These are phyloP conservation scores for Leccinum sublutescens DNA, from an alignment of 768 basidiomycete species.

Conservation along the genomic window DNA sequence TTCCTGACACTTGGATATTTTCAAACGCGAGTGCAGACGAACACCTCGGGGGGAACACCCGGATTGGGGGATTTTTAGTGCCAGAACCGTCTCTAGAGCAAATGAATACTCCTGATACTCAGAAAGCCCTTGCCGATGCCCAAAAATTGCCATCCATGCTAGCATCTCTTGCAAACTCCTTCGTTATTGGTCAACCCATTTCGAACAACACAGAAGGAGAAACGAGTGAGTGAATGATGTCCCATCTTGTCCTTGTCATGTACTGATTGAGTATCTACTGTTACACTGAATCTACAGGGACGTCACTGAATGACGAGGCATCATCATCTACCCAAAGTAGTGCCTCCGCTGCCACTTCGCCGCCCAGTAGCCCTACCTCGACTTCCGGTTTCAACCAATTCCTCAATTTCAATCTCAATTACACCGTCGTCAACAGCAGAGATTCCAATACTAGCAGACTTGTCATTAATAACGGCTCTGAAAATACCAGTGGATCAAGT, in stretches of 20 bases:
- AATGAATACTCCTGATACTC: not conserved
- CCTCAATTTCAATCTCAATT: not conserved
- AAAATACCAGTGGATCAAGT: constrained; percentile 1
- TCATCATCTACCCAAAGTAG: not conserved
- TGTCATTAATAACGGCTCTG: constrained; percentile 1
- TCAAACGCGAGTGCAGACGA: not conserved
- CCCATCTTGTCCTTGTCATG: not conserved
- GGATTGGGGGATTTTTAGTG: not conserved
- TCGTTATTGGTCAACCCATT: not conserved
- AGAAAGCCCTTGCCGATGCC: not conserved
- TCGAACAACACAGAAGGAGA: not conserved
- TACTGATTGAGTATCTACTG: not conserved
- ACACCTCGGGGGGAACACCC: not conserved
- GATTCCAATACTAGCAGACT: not conserved
- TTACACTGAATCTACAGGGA: not conserved
- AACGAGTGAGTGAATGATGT: not conserved
- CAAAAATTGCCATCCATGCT: not conserved
- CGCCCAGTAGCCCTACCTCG: constrained; percentile 2
- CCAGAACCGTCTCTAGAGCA: not conserved
- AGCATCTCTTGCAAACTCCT: not conserved
- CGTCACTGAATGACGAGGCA: too few relatives aligned
- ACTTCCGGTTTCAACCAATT: not conserved
- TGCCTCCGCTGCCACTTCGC: not conserved
- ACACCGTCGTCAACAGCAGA: too few relatives aligned
- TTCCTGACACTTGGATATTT: not conserved